These are phyloP conservation scores for Vigna reflexopilosa DNA, from an alignment of 306 rosid species.

Conservation along the genomic window DNA sequence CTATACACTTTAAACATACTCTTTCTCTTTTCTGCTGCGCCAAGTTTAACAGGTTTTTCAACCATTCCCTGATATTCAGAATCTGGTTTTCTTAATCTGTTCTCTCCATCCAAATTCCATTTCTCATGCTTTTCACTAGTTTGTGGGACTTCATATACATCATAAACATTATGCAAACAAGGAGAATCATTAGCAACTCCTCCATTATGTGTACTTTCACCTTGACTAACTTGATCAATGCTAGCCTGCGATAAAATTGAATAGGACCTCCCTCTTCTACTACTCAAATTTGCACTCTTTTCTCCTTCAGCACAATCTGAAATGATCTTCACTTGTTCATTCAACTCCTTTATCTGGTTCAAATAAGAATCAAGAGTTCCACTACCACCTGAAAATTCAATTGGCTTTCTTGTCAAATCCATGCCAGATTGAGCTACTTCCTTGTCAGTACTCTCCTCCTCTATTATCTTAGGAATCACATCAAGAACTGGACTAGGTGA, in stretches of 20 bases:
- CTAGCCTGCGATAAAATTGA: conserved; percentile 47
- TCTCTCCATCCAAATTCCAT: conserved; percentile 44
- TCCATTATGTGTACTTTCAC: conserved; percentile 29
- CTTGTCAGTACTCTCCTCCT: conserved; percentile 47
- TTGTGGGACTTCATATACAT: conserved; percentile 76
- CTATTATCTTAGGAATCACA: conserved; percentile 36
- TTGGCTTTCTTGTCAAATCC: conserved; percentile 47
- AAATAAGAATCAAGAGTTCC: conserved; percentile 57
- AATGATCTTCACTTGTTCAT: conserved; percentile 71
- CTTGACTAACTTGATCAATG: conserved; percentile 35
- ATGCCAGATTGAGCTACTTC: conserved; percentile 45
- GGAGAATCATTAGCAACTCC: conserved; percentile 39
- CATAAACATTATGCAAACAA: conserved; percentile 55
- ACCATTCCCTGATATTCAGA: conserved; percentile 42
- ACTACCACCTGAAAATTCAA: conserved; percentile 9
- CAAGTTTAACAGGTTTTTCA: conserved; percentile 38
- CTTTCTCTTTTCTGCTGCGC: conserved; percentile 43
- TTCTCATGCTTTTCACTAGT: conserved; percentile 42
- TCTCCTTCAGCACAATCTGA: conserved; percentile 57
- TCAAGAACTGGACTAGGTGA: conserved; percentile 49
- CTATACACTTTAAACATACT: conserved; percentile 34
- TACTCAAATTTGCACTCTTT: conserved; percentile 40
- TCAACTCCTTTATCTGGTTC: conserved; percentile 64
- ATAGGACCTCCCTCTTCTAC: conserved; percentile 45
- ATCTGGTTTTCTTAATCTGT: conserved; percentile 54